phyloP scores from a whole-genome alignment of 2,329 filamentous ascomycete species.

The Trichoderma asperellum region DNA sequence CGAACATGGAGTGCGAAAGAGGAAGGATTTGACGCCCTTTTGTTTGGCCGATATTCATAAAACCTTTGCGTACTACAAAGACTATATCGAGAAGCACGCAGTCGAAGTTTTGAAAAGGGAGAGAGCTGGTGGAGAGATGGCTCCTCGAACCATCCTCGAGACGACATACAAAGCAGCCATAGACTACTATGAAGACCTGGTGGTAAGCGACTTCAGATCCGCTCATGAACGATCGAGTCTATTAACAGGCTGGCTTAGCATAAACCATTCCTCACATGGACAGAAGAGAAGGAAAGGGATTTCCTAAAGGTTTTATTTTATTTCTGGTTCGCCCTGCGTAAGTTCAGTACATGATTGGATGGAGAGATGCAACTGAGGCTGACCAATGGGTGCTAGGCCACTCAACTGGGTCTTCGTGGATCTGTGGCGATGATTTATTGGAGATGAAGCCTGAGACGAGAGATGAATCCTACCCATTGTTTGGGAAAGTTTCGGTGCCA shows the following conservation, averaged over 20 bases:
- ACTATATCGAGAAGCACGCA: slow-evolving; percentile 43
- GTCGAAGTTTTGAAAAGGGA: slow-evolving; percentile 37
- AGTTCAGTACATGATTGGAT: slow-evolving; percentile 34
- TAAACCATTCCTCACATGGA: slow-evolving; percentile 12
- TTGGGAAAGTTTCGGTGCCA: slow-evolving; percentile 46
- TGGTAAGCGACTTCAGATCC: slow-evolving; percentile 31
- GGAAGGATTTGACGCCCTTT: slow-evolving; percentile 44
- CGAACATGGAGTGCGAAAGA: slow-evolving; percentile 36
- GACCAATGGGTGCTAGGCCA: slow-evolving; percentile 43
- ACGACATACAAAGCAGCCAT: slow-evolving; percentile 34
- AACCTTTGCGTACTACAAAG: slow-evolving; percentile 41
- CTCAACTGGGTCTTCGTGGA: slow-evolving; percentile 49
- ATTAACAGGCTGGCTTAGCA: background rate
- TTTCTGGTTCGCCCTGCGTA: slow-evolving; percentile 54
- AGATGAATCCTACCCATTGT: slow-evolving; percentile 46
- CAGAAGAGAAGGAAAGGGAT: slow-evolving; percentile 38
- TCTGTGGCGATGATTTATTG: slow-evolving; percentile 47
- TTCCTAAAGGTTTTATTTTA: slow-evolving; percentile 49
- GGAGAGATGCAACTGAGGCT: background rate
- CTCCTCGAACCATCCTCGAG: slow-evolving; percentile 30
- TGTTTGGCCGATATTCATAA: slow-evolving; percentile 46
- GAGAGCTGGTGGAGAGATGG: slow-evolving; percentile 2
- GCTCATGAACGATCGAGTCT: background rate
- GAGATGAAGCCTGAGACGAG: slow-evolving; percentile 44
- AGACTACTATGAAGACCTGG: slow-evolving; percentile 33